Conservation (phyloP, 2,329 filamentous ascomycete species). For the Alternaria atra region DNA sequence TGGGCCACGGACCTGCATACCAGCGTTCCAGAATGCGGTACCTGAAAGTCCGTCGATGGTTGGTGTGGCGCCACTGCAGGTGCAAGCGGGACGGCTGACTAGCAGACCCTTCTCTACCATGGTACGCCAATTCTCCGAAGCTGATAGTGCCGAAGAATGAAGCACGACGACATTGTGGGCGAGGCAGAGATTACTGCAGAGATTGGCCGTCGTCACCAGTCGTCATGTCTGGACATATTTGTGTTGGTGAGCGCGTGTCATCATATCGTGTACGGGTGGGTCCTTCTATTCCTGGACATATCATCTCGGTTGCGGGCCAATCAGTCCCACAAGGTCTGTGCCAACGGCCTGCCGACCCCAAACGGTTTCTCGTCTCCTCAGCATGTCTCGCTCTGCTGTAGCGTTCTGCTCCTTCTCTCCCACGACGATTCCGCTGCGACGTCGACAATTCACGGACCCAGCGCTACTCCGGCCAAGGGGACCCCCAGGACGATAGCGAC, state of each 20-base stretch:
- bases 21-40: conserved; percentile 20
- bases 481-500: conserved; percentile 8
- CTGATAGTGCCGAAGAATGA: not conserved
- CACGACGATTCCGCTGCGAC: conserved; percentile 45
- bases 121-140: conserved; percentile 10
- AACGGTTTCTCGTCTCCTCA: conserved; percentile 9
- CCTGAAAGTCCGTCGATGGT: not conserved
- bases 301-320: conserved; percentile 30
- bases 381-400: conserved; percentile 16
- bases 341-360: conserved; percentile 11
- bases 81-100: conserved; percentile 13
- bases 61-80: conserved; percentile 17
- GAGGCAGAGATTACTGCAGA: not conserved
- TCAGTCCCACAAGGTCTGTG: conserved; percentile 1
- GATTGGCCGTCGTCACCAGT: conserved; percentile 9
- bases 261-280: conserved; percentile 7
- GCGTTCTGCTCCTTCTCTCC: conserved; percentile 21
- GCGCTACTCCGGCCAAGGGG: conserved; percentile 18
- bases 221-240: not conserved
- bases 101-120: conserved; percentile 6
- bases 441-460: conserved; percentile 36
- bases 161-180: not conserved
- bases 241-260: not conserved
- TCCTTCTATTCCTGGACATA: conserved; percentile 19
- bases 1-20: conserved; percentile 4